A percentile compares a stretch with the other conserved stretches of the same genome.
These are phyloP conservation scores for Mycena olivaceomarginata DNA, from an alignment of 768 basidiomycete genomes.

Conservation along the genomic window DNA sequence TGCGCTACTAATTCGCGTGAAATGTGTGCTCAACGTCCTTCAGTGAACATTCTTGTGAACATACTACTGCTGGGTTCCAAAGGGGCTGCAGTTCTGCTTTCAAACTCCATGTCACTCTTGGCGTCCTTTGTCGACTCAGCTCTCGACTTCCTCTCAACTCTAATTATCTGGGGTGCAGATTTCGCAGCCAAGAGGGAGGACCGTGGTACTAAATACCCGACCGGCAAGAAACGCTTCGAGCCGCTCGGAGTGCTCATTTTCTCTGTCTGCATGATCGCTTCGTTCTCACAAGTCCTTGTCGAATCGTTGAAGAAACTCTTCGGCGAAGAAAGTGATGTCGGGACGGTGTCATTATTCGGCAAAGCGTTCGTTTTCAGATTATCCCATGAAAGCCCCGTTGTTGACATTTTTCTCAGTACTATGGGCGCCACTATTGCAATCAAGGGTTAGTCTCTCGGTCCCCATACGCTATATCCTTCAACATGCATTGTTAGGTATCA, in stretches of 20 bases:
- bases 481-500: neutral
- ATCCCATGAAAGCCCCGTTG: neutral
- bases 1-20: neutral
- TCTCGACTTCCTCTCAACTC: conserved; percentile 44
- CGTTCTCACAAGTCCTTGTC: conserved; percentile 42
- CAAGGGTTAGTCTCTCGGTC: conserved; percentile 15
- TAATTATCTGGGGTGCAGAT: conserved; percentile 44
- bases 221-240: conserved; percentile 46
- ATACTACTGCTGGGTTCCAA: conserved; percentile 39
- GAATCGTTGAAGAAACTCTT: conserved; percentile 42
- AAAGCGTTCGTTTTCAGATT: conserved; percentile 35
- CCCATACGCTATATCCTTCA: neutral
- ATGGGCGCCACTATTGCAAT: conserved; percentile 43
- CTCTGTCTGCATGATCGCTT: conserved; percentile 46
- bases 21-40: neutral
- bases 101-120: conserved; percentile 44
- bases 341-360: conserved; percentile 40
- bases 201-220: conserved; percentile 38
- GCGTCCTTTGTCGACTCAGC: conserved; percentile 46
- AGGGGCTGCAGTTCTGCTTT: conserved; percentile 37
- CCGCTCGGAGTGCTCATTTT: conserved; percentile 45
- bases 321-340: conserved; percentile 32
- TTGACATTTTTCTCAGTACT: conserved; percentile 11
- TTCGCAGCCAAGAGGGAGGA: conserved; percentile 43
- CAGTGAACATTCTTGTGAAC: conserved; percentile 44